Percentiles rank a stretch among this genome's conserved stretches.
Evolutionary conservation across 2,329 filamentous ascomycete genomes (phyloP).

Genomic region (Didymella segeticola): DNA sequence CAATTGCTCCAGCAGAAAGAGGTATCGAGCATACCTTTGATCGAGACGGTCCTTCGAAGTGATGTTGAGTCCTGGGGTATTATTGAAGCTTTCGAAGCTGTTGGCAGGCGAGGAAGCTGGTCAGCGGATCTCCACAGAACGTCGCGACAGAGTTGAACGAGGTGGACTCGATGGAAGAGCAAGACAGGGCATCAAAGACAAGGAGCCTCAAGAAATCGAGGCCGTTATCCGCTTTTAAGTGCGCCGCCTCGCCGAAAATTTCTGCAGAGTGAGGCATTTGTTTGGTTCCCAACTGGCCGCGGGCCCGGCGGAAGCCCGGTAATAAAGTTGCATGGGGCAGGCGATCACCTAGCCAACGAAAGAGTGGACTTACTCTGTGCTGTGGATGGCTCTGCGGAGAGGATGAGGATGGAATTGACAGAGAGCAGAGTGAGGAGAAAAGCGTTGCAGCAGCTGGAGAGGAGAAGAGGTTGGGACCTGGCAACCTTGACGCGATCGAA

Average conservation of each 20-base stretch:
- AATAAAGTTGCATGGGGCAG: slow-evolving; percentile 30
- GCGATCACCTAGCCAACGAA: slow-evolving; percentile 29
- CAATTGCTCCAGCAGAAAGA: slow-evolving; percentile 26
- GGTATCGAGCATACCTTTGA: slow-evolving; percentile 43
- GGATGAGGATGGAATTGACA: slow-evolving; percentile 11
- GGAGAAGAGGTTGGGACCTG: slow-evolving; percentile 22
- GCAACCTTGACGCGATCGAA: slow-evolving; percentile 15
- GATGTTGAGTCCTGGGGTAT: slow-evolving; percentile 23
- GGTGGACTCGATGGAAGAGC: slow-evolving; percentile 33
- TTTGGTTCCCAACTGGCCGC: slow-evolving; percentile 36
- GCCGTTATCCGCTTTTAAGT: slow-evolving; percentile 41
- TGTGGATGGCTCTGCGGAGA: slow-evolving; percentile 22
- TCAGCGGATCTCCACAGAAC: slow-evolving; percentile 39
- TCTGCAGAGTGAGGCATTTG: slow-evolving; percentile 48
- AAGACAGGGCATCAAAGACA: slow-evolving; percentile 40
- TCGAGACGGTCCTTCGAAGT: slow-evolving; percentile 28
- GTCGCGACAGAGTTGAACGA: slow-evolving; percentile 32
- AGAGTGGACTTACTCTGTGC: slow-evolving; percentile 38
- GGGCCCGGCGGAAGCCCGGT: slow-evolving; percentile 39
- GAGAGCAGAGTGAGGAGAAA: slow-evolving; percentile 20
- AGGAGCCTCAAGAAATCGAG: slow-evolving; percentile 25
- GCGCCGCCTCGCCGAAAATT: slow-evolving; percentile 40
- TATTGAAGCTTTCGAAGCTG: slow-evolving; percentile 33
- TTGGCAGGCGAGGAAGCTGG: slow-evolving; percentile 35
- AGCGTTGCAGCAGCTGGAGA: slow-evolving; percentile 9